Evolutionary conservation across 371 early-diverging fungal species (phyloP), one percentile per base, ranked within the genome.

Genomic region (Parasitella parasitica): DNA sequence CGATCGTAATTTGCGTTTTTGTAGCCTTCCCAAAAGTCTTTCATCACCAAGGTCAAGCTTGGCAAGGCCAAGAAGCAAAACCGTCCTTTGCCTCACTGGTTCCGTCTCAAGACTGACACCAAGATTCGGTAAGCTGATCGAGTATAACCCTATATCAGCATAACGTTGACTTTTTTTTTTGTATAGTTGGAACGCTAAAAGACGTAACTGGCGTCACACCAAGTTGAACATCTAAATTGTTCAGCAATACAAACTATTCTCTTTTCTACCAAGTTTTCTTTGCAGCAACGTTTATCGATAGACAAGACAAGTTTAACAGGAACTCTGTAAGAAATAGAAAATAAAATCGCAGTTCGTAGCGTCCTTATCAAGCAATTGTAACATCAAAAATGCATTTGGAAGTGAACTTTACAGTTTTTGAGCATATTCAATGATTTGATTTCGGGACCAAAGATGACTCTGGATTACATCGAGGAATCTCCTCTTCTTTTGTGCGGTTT

Each of bases 11-110:
- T 32, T n/a, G n/a, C n/a, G 4, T 8, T 8, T 32, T 32, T 32
- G 32, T 87, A 94, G 94, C 93, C 94, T 80, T 90, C 94, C 71
- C 86, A 92, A 84, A 98, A 98, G 92, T 85, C 94, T 68, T 97
- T 95, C 94, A 85, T 85, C 70, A 89, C 91, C 88, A 98, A 98
- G 95, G 93, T 94, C 81, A 92, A 90, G 73, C 90, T 98, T 77
- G 99, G 94, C 82, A 98, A 97, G 94, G 95, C 95, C 89, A 81
- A 83, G 81, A 96, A 95, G 91, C 97, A 98, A 88, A 97, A 97
- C 92, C 92, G 99, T 66, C 97, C 97, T 70, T 84, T 97, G 72
- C 99, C 99, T 67, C 89, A 93, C 83, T 98, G 97, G 97, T 92
- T 95, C 90, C 93, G 97, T 78, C 82, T 96, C 78, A 89, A 94